phyloP scores from a whole-genome alignment of 2,329 filamentous ascomycete genomes.

The Cladosporium sp. region DNA sequence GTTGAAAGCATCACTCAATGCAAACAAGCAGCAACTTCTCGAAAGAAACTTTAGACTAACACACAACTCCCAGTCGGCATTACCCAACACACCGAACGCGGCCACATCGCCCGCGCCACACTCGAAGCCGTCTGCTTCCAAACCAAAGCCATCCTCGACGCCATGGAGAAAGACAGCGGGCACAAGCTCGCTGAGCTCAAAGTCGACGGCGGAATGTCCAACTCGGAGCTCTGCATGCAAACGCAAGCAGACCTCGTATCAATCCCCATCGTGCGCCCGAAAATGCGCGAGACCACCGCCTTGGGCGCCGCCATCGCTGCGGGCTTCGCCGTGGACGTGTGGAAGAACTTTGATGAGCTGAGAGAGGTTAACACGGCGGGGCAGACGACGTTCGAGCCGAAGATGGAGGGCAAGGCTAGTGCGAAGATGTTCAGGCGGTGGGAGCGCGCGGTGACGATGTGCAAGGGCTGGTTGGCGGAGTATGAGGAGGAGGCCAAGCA shows the following conservation, averaged over 20 bases:
- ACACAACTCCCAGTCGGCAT: conserved; percentile 30
- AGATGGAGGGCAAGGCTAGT: conserved; percentile 59
- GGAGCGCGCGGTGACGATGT: conserved; percentile 78
- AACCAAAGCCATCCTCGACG: conserved; percentile 85
- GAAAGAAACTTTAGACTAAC: too few relatives aligned
- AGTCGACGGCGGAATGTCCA: conserved; percentile 87
- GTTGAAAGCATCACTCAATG: too few relatives aligned
- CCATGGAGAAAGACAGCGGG: conserved; percentile 84
- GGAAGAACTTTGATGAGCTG: conserved; percentile 73
- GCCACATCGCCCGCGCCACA: conserved; percentile 85
- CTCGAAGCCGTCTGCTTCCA: conserved; percentile 91
- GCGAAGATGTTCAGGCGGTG: conserved; percentile 67
- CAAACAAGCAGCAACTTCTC: too few relatives aligned
- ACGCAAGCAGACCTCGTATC: conserved; percentile 84
- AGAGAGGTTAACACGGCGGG: conserved; percentile 70
- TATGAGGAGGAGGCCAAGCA: conserved; percentile 32
- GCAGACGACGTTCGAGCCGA: conserved; percentile 68
- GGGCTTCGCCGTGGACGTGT: conserved; percentile 78
- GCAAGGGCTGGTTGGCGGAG: conserved; percentile 66
- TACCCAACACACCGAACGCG: conserved; percentile 71
- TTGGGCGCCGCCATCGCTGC: conserved; percentile 87
- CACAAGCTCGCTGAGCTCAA: conserved; percentile 73
- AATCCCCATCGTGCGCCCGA: conserved; percentile 79
- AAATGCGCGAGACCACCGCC: conserved; percentile 88
- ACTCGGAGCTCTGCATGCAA: conserved; percentile 86